A percentile compares a stretch with the other conserved stretches of the same genome.
Evolutionary conservation across 2,329 filamentous ascomycete species (phyloP).

Genomic region (Aspergillus ibericus): DNA sequence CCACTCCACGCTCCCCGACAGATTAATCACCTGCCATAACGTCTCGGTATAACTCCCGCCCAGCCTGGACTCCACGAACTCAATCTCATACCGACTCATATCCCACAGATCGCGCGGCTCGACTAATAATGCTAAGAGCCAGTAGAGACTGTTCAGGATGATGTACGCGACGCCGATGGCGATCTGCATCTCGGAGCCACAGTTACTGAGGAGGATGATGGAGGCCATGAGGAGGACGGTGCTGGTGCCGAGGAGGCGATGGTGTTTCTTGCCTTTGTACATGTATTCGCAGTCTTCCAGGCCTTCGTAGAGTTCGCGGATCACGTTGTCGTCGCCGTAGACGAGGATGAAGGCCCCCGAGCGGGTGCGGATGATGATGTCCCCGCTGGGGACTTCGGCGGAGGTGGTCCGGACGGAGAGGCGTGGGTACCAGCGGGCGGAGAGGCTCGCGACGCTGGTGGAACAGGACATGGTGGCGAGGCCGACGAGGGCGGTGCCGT

Average conservation of each 20-base stretch:
- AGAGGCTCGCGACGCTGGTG: constrained; percentile 57
- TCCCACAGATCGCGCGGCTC: constrained; percentile 56
- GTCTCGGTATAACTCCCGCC: constrained; percentile 55
- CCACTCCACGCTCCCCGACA: constrained; percentile 56
- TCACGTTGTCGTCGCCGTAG: constrained; percentile 59
- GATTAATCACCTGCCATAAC: constrained; percentile 60
- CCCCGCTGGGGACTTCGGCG: constrained; percentile 54
- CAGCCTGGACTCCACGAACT: constrained; percentile 12
- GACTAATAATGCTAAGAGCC: constrained; percentile 54
- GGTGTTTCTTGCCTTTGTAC: constrained; percentile 50
- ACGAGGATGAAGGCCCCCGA: constrained; percentile 62
- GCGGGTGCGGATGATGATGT: constrained; percentile 63
- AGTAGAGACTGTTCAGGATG: constrained; percentile 60
- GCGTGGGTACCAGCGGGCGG: constrained; percentile 59
- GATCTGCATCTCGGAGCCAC: constrained; percentile 61
- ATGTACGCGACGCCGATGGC: constrained; percentile 61
- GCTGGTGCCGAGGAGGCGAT: constrained; percentile 56
- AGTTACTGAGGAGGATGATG: constrained; percentile 63
- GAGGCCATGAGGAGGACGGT: constrained; percentile 63
- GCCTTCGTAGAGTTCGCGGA: constrained; percentile 62
- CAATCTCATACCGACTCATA: constrained; percentile 52
- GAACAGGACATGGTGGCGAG: constrained; percentile 55
- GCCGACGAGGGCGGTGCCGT: constrained; percentile 55
- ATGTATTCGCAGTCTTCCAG: constrained; percentile 62
- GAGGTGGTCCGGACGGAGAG: constrained; percentile 54